Evolutionary conservation across 164 flowering plant genomes (phyloP).

Genomic region (Chimonanthus salicifolius): DNA sequence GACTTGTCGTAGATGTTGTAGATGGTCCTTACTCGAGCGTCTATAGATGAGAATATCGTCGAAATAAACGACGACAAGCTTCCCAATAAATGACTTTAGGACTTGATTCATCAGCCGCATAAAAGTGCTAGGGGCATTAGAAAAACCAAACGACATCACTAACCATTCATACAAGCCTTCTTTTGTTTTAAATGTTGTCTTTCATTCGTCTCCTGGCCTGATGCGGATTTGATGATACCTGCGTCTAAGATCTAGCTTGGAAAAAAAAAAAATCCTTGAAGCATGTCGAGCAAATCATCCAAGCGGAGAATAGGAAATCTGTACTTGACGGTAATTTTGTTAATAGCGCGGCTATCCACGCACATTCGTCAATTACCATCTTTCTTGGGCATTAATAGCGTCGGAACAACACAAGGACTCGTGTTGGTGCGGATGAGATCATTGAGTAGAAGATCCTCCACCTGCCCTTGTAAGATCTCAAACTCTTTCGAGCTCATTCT

Average conservation of each 20-base stretch:
- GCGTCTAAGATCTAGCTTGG: not conserved
- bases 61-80: not conserved
- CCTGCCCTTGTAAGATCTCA: not conserved
- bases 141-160: not conserved
- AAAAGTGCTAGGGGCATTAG: conserved; percentile 8
- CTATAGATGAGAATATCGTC: not conserved
- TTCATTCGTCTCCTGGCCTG: not conserved
- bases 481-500: not conserved
- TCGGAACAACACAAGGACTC: not conserved
- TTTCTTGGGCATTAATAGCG: conserved; percentile 3
- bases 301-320: not conserved
- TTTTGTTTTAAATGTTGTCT: conserved; percentile 2
- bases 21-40: not conserved
- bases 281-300: not conserved
- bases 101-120: not conserved
- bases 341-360: conserved; percentile 4
- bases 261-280: not conserved
- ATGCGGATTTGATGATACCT: conserved; percentile 1
- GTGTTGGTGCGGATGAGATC: not conserved
- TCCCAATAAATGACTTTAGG: conserved; percentile 1
- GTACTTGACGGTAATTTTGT: conserved; percentile 3
- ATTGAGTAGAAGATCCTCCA: not conserved
- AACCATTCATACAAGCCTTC: conserved; percentile 4
- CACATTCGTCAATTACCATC: conserved; percentile 7
- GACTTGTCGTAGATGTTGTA: not conserved